Evolutionary conservation across 768 basidiomycete genomes (phyloP).

Genomic region (Russula sp.): DNA sequence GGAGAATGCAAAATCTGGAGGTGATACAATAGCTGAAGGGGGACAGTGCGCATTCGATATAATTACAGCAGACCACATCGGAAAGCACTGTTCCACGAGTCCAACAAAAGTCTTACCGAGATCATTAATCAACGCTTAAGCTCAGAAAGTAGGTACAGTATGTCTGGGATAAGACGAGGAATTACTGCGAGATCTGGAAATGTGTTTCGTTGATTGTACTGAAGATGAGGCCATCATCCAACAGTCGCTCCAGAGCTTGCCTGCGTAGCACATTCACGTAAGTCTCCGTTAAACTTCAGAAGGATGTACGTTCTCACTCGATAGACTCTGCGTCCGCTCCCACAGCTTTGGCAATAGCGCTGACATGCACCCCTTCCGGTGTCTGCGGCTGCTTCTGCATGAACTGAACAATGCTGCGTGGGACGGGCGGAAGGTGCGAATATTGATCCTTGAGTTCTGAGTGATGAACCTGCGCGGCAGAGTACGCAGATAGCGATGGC

Average conservation of each 20-base stretch:
- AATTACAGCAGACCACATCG: not conserved
- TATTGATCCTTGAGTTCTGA: slow-evolving; percentile 23
- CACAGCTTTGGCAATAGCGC: slow-evolving; percentile 59
- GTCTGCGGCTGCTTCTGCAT: slow-evolving; percentile 41
- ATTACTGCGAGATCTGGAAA: slow-evolving; percentile 43
- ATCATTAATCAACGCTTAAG: not conserved
- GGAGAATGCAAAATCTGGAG: slow-evolving; percentile 14
- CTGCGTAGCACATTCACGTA: slow-evolving; percentile 31
- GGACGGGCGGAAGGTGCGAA: slow-evolving; percentile 48
- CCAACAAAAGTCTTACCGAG: not conserved
- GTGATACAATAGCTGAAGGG: slow-evolving; percentile 1
- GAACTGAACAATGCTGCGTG: slow-evolving; percentile 59
- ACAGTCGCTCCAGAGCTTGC: slow-evolving; percentile 64
- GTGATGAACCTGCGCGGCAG: slow-evolving; percentile 27
- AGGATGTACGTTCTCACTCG: slow-evolving; percentile 29
- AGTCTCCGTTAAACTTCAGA: not conserved
- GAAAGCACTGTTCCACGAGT: not conserved
- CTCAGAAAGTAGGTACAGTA: not conserved
- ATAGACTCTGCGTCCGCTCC: slow-evolving; percentile 52
- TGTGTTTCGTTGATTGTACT: slow-evolving; percentile 81
- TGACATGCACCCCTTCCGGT: slow-evolving; percentile 69
- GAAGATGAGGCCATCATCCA: slow-evolving; percentile 75
- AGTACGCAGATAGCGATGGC: slow-evolving; percentile 28
- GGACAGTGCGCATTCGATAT: not conserved
- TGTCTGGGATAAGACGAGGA: not conserved